phyloP scores from a whole-genome alignment of 805 yeast genomes.

The Scheffersomyces lignosus region DNA sequence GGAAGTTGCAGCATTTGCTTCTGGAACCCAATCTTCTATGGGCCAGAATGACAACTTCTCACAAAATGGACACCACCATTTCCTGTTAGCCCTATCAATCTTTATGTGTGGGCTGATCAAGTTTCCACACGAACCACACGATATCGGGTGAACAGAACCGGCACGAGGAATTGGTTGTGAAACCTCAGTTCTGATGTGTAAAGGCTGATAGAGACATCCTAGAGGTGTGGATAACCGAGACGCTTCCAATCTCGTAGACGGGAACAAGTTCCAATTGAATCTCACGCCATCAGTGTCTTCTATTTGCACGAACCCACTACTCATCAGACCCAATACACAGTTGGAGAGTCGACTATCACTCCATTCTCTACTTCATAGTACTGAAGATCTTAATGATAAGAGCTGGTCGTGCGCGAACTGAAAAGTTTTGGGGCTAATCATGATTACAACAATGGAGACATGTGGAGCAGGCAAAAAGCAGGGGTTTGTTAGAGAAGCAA shows the following conservation, averaged over 20 bases:
- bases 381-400: no score
- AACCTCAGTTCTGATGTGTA: constrained; percentile 4
- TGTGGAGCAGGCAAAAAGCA: no score
- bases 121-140: constrained; percentile 28
- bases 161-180: constrained; percentile 5
- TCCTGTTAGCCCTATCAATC: constrained; percentile 26
- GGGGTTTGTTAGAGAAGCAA: no score
- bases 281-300: constrained; percentile 67
- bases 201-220: constrained; percentile 38
- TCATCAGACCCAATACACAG: no score
- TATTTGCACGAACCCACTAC: background rate
- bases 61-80: constrained; percentile 45
- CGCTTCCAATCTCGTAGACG: constrained; percentile 38
- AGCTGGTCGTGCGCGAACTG: no score
- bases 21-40: constrained; percentile 14
- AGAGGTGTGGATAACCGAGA: constrained; percentile 32
- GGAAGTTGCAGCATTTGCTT: constrained; percentile 2
- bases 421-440: no score
- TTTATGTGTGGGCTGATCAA: constrained; percentile 29
- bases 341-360: no score
- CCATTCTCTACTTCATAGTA: no score
- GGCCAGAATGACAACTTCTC: constrained; percentile 23
- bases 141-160: constrained; percentile 15
- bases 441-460: no score
- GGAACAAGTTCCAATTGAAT: constrained; percentile 68